Evolutionary conservation across 2,329 filamentous ascomycete species (phyloP), one percentile per base, ranked within the genome.

Genomic region (Colletotrichum sublineola): DNA sequence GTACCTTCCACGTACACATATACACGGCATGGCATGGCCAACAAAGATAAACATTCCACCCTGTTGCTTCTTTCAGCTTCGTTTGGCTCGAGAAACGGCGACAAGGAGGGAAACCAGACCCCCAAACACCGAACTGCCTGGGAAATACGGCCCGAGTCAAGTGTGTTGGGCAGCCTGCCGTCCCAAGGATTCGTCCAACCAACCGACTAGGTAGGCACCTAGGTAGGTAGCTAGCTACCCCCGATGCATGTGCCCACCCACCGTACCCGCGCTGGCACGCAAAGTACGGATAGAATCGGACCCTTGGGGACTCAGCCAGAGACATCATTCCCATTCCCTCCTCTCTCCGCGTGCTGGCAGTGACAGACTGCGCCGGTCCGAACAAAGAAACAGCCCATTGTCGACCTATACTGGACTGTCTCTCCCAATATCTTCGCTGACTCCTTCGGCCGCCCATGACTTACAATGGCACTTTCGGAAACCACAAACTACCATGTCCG

Each of bases 331-430:
- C 44, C n/a, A 24, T 15, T 18, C 14, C 15, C 15, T 18, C 40
- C 36, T 38, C 36, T 38, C 2, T 38, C 6, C 36, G 48, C 24
- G 15, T 14, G 15, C 40, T 57, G 40, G 55, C 50, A 48, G 33
- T 33, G 62, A 56, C 60, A 29, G 61, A 42, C 40, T 42, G 40
- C 44, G 52, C 63, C 61, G 38, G 33, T 46, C 31, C 15, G 40
- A 68, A 68, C 66, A 69, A 68, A 68, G 53, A 58, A 65, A 18
- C 29, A 44, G 33, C 52, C 44, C 44, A 58, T 68, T 7, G 31
- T 69, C 61, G 24, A 31, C 62, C 55, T 56, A 5, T 29, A 31
- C 38, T 40, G 33, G 29, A 20, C 40, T 42, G 68, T 61, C 38
- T 36, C 60, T 52, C 53, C 36, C 52, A 36, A 36, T 40, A 1